These are phyloP conservation scores for Saussurea involucrata DNA, from an alignment of 129 eudicot genomes.

Conservation along the genomic window DNA sequence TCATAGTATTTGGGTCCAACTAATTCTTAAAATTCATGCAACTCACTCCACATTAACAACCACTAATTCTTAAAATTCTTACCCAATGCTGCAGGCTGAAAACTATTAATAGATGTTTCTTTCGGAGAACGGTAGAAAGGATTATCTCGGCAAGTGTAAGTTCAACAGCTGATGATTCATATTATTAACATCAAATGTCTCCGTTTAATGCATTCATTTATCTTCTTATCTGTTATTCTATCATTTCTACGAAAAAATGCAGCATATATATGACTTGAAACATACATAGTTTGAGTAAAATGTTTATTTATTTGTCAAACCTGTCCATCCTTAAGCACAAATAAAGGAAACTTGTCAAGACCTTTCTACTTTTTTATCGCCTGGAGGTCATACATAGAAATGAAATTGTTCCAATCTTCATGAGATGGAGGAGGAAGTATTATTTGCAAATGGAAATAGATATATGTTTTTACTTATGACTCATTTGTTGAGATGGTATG, in stretches of 20 bases:
- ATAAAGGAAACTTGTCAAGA: neutral
- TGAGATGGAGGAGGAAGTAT: neutral
- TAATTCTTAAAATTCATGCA: no score
- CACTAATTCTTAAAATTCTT: no score
- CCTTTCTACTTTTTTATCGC: neutral
- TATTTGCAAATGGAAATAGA: no score
- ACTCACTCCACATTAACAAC: no score
- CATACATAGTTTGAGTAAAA: no score
- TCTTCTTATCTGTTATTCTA: neutral
- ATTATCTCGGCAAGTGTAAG: conserved; percentile 77
- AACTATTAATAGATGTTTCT: conserved; percentile 68
- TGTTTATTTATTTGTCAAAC: no score
- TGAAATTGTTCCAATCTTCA: neutral
- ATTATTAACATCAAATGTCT: neutral
- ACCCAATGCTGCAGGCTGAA: conserved; percentile 43
- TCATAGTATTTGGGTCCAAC: no score
- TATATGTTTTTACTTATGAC: no score
- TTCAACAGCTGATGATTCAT: no score
- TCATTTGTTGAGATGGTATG: no score
- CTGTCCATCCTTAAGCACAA: neutral
- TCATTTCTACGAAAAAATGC: neutral
- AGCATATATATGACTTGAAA: neutral
- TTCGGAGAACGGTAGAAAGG: conserved; percentile 76
- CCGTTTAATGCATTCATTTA: neutral
- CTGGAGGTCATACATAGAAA: neutral